Evolutionary conservation across 495 filamentous ascomycete species (phyloP), one percentile per base, ranked within the genome.

Genomic region (Aspergillus bridgeri): DNA sequence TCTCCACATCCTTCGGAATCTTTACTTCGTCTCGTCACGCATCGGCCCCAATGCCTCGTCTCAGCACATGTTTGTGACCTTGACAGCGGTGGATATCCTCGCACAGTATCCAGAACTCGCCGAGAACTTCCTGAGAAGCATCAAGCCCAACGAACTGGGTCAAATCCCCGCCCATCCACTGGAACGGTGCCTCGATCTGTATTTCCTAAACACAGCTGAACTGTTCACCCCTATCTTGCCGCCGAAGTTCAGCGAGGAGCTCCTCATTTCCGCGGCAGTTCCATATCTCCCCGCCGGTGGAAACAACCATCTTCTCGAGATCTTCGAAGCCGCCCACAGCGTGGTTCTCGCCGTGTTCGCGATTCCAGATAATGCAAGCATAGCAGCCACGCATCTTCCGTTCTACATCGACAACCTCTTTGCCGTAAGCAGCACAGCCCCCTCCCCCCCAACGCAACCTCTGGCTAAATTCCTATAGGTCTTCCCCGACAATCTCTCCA

Each of bases 321-420:
- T 95, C 5, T 97, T 97, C 65, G 94, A 98, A 74, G 85, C 94
- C 1, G 92, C 93, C 8, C 95, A 98, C 74, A 89, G 87, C 60
- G 81, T 92, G 48, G 85, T 91, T 62, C 86, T 98, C 18, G 84
- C 93, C 25, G 84, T 90, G 5, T 81, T 98, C 42, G 87, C 92
- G 2, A 86, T 90, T 29, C 89, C 92, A 2, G 81, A 86, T 53
- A 93, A 89, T 60, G 81, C 86, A 15, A 74, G 82, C 9, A 72
- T 96, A 42, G 84, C 90, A 27, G 81, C 84, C 15, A 82, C 82
- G 59, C 80, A 96, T 51, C 77, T 93, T 15, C 92, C 92, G 2
- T 90, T 90, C 68, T 98, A 98, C 70, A 82, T 94, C 56, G 88
- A 93, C 53, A 84, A 85, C 22, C 81, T 96, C 0, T 92, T 97